Evolutionary conservation across 176 grass and related monocot species (phyloP), one percentile per base, ranked within the genome.

Genomic region (Bonia amplexicaulis): DNA sequence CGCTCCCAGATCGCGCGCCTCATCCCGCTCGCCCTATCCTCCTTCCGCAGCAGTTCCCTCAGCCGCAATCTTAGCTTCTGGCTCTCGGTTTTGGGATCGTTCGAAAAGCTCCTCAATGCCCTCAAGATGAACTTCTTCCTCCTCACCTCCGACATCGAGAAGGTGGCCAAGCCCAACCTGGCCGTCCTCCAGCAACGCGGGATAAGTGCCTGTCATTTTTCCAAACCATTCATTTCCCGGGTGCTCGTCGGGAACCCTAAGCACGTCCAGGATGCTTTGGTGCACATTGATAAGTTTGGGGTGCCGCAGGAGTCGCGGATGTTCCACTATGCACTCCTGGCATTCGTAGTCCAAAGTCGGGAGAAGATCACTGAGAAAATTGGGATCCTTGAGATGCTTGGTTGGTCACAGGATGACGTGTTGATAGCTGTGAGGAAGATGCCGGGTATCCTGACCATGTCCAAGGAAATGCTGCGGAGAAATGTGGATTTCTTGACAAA

Each of bases 91-190:
- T 48, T 91, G 12, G 86, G 86, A 47, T 88, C 90, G 3, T 20
- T 85, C 45, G 76, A 85, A 0, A 70, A 17, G 12, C 2, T 85
- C 37, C 23, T 88, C 42, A 6, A 2, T 12, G 76, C 10, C 12
- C 0, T 85, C 13, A 81, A 26, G 40, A 0, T 0, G 6, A 66
- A 40, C 85, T 1, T 0, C 35, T 0, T 0, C 8, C 15, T 91
- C 23, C 80, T 91, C 19, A 1, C 1, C 5, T 0, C 1, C 0
- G 19, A 25, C 11, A 9, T 88, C 11, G 82, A 88, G 5, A 86
- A 71, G 54, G 63, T 60, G 13, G 23, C 22, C 73, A 80, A 75
- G 69, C 86, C 90, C 4, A 92, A 92, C 20, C 48, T 92, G 40
- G 71, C 71, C 31, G 41, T 92, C 41, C 59, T 91, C 37, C 19